Evolutionary conservation across 1,284 basidiomycete genomes (phyloP), one percentile per base, ranked within the genome.

Genomic region (Hortiboletus rubellus): DNA sequence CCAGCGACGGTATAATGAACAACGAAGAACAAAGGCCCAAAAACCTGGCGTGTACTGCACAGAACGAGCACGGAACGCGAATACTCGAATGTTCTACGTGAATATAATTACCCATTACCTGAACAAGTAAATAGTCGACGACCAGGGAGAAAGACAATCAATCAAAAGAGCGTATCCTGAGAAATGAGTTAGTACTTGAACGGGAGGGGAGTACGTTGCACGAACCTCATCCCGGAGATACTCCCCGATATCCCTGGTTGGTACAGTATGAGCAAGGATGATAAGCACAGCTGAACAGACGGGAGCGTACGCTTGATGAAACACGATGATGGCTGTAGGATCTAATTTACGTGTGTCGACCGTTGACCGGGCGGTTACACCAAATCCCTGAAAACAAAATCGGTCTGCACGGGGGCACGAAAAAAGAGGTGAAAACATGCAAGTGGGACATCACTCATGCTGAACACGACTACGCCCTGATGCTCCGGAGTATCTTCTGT

Each of bases 401-500:
- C 55, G 45, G 37, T 59, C 46, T 47, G 60, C 46, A 47, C 37
- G 54, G 41, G 45, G 41, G n/a, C 41, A 34, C 51, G 57, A 54
- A 47, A 47, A 36, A 27, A 63, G 22, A 17, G 22, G 9, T 0
- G 15, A 27, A 17, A n/a, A 74, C 83, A 63, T 70, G 94, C 94
- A 61, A 98, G 76, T 63, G 95, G 96, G 17, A 92, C 82, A 72
- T 98, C 96, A 61, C 81, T 89, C 96, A 99, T 99, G 72, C 87
- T 95, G 77, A 88, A 96, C 36, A 99, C 88, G 11, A 99, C 94
- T 2, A 99, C 97, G 57, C 97, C 97, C 69, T 98, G 96, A 72
- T 99, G 97, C 71, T 99, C 97, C 14, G 96, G 96, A 6, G 96
- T 98, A 71, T 99, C 97, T 72, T 99, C 97, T 52, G 97, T 98